Evolutionary conservation across 1,139 yeast genomes (phyloP).

Genomic region (Eremothecium gossypii): DNA sequence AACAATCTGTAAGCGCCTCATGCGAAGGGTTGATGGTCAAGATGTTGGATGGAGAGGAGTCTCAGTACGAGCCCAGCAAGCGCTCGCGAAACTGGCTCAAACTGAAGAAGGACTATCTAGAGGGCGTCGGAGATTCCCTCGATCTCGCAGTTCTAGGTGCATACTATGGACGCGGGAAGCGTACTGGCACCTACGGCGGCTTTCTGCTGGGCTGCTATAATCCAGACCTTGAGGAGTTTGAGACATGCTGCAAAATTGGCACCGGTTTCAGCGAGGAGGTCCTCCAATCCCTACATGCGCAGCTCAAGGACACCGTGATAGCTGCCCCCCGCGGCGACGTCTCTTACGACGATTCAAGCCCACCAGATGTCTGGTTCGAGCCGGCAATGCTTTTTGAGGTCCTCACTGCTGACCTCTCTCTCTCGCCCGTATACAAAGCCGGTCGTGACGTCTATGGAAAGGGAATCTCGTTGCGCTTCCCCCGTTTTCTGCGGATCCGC

Average conservation of each 20-base stretch:
- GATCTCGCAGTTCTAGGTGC: constrained; percentile 95
- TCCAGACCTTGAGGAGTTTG: constrained; percentile 83
- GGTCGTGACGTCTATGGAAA: constrained; percentile 70
- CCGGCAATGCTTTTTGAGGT: constrained; percentile 85
- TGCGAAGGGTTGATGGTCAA: constrained; percentile 98
- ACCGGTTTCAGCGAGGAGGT: constrained; percentile 93
- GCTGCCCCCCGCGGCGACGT: constrained; percentile 59
- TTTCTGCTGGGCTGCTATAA: constrained; percentile 84
- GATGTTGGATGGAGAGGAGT: constrained; percentile 70
- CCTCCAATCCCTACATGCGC: constrained; percentile 48
- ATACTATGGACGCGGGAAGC: constrained; percentile 84
- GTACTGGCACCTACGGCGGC: constrained; percentile 94
- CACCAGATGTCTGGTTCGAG: constrained; percentile 95
- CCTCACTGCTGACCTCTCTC: constrained; percentile 84
- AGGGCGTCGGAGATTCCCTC: constrained; percentile 91
- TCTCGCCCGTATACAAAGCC: constrained; percentile 89
- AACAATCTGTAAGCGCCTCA: constrained; percentile 77
- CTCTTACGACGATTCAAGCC: constrained; percentile 60
- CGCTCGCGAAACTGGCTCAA: constrained; percentile 94
- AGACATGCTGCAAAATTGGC: constrained; percentile 93
- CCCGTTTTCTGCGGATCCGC: constrained; percentile 75
- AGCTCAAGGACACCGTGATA: constrained; percentile 61
- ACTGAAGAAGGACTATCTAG: constrained; percentile 84
- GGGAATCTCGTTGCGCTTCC: constrained; percentile 87
- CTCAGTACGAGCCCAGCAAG: constrained; percentile 87